These are phyloP conservation scores for Suillus paluster DNA, from an alignment of 768 basidiomycete species.

Conservation along the genomic window DNA sequence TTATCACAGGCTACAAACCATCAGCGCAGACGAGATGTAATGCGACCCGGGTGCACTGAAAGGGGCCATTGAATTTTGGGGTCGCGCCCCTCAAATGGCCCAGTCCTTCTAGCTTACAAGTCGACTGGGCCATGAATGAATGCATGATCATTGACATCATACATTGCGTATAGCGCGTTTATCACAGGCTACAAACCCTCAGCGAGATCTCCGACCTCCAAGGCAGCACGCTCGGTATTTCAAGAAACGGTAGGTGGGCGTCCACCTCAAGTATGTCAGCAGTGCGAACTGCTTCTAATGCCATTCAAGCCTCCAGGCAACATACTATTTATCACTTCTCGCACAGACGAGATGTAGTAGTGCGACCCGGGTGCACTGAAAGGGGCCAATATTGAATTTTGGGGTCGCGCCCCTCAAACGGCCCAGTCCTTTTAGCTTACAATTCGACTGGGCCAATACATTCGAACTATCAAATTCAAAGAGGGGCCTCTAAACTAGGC, in stretches of 20 bases:
- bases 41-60: too few species aligned
- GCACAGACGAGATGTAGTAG: too few species aligned
- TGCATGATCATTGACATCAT: neutral
- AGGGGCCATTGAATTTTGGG: too few species aligned
- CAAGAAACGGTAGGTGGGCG: conserved; percentile 76
- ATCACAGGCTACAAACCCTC: conserved; percentile 79
- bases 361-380: neutral
- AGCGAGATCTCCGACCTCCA: conserved; percentile 70
- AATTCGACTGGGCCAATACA: neutral
- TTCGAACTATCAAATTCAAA: neutral
- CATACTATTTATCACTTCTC: neutral
- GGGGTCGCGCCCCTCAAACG: neutral
- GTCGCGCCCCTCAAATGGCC: too few species aligned
- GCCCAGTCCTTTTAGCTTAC: neutral
- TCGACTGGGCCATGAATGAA: neutral
- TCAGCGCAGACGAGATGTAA: too few species aligned
- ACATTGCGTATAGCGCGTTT: conserved; percentile 95
- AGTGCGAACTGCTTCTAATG: too few species aligned
- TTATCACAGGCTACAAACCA: conserved; percentile 80
- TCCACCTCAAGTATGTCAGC: neutral
- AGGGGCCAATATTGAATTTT: neutral
- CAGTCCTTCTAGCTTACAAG: neutral
- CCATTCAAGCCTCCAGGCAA: neutral
- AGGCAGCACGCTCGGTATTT: conserved; percentile 87
- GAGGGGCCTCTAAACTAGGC: neutral